Percentiles rank a stretch among this genome's conserved stretches.
Evolutionary conservation across 2,329 filamentous ascomycete species (phyloP).

Genomic region (Sporothrix globosa): DNA sequence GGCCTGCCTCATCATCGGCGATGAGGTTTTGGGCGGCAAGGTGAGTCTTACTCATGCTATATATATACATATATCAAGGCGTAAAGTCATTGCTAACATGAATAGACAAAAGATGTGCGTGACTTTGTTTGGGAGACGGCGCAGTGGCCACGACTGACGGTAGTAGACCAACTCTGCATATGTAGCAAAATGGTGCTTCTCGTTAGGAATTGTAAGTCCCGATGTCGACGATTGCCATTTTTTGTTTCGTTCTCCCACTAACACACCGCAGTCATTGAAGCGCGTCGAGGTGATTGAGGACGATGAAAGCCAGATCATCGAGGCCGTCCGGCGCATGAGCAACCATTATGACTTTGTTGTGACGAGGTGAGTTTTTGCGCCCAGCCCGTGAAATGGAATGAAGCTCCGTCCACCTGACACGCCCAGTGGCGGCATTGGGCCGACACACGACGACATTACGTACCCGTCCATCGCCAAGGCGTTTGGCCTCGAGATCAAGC

Average conservation of each 20-base stretch:
- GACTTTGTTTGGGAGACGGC: neutral
- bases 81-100: neutral
- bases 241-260: neutral
- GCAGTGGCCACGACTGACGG: neutral
- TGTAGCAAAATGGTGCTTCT: constrained; percentile 67
- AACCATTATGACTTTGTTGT: constrained; percentile 90
- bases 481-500: constrained; percentile 73
- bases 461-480: constrained; percentile 93
- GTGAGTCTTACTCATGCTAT: constrained; percentile 49
- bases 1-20: constrained; percentile 92
- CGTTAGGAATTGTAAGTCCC: constrained; percentile 58
- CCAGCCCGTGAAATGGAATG: too few relatives aligned
- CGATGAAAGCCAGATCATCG: constrained; percentile 85
- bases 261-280: constrained; percentile 56
- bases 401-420: neutral
- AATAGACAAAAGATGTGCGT: constrained; percentile 36
- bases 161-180: constrained; percentile 65
- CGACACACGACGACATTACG: constrained; percentile 97
- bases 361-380: constrained; percentile 60
- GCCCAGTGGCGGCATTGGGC: constrained; percentile 82
- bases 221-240: neutral
- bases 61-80: neutral
- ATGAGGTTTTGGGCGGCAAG: constrained; percentile 95
- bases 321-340: constrained; percentile 86
- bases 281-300: constrained; percentile 92